A percentile compares a stretch with the other conserved stretches of the same genome.
These are phyloP conservation scores for Linnemannia hyalina DNA, from an alignment of 192 early-diverging fungal species.

Conservation along the genomic window DNA sequence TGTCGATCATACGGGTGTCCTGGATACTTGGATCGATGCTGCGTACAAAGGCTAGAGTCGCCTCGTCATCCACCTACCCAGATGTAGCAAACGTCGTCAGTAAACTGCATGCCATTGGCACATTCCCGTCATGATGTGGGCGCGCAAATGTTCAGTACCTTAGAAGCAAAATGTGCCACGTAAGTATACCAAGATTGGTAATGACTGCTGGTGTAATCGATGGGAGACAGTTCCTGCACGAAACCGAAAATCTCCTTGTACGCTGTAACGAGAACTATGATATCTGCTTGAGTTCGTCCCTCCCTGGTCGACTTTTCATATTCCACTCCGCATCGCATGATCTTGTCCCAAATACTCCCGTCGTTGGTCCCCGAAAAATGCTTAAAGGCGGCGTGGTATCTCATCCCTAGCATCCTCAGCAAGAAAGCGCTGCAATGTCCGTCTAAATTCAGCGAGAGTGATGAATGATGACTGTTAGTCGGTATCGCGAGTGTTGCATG, in stretches of 20 bases:
- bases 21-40: not conserved
- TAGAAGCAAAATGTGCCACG: slow-evolving; percentile 53
- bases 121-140: not conserved
- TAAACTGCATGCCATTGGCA: not conserved
- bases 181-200: slow-evolving; percentile 58
- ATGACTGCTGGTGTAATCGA: slow-evolving; percentile 24
- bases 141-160: slow-evolving; percentile 46
- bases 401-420: slow-evolving; percentile 34
- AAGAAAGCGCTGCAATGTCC: slow-evolving; percentile 28
- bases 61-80: slow-evolving; percentile 6
- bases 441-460: not conserved
- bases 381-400: slow-evolving; percentile 19
- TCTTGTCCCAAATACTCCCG: slow-evolving; percentile 56
- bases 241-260: slow-evolving; percentile 42
- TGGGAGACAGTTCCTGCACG: slow-evolving; percentile 7
- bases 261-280: not conserved
- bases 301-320: slow-evolving; percentile 57
- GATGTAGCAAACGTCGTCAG: not conserved
- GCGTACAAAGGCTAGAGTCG: not conserved
- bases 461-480: too few relatives aligned
- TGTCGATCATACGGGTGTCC: slow-evolving; percentile 13
- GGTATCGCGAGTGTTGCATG: not conserved
- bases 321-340: slow-evolving; percentile 48
- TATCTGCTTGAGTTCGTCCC: slow-evolving; percentile 24
- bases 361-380: slow-evolving; percentile 9